Percentiles rank a stretch among this genome's conserved stretches.
Evolutionary conservation across 192 early-diverging fungal species (phyloP).

Genomic region (Podochytrium sp.): DNA sequence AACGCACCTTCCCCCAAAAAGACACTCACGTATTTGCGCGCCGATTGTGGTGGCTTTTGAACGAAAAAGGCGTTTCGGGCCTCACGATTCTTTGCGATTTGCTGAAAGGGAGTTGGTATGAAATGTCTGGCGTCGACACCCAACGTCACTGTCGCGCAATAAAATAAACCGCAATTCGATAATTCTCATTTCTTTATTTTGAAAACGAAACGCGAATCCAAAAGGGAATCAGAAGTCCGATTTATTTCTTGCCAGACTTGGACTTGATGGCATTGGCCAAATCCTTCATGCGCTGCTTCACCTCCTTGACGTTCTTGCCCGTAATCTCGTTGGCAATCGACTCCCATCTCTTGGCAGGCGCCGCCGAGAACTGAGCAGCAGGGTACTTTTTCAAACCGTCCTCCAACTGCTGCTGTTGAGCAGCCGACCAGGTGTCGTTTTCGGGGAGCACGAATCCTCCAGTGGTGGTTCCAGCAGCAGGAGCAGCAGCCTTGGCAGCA

Average conservation of each 20-base stretch:
- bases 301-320: slow-evolving; percentile 54
- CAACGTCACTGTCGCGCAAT: slow-evolving; percentile 90
- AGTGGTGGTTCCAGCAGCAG: slow-evolving; percentile 16
- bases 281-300: slow-evolving; percentile 57
- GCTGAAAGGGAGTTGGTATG: slow-evolving; percentile 69
- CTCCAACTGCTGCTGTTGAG: slow-evolving; percentile 52
- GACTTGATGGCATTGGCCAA: slow-evolving; percentile 47
- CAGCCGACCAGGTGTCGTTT: slow-evolving; percentile 45
- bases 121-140: slow-evolving; percentile 63
- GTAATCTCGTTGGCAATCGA: slow-evolving; percentile 49
- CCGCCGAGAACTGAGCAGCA: slow-evolving; percentile 37
- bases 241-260: slow-evolving; percentile 36
- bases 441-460: slow-evolving; percentile 34
- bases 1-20: too few relatives aligned
- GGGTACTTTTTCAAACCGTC: slow-evolving; percentile 52
- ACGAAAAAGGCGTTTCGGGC: slow-evolving; percentile 76
- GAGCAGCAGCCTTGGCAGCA: slow-evolving; percentile 6
- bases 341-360: slow-evolving; percentile 55
- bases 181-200: too few relatives aligned
- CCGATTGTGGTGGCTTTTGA: slow-evolving; percentile 87
- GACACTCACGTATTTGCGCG: slow-evolving; percentile 81
- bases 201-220: too few relatives aligned
- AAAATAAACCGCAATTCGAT: too few relatives aligned
- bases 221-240: too few relatives aligned
- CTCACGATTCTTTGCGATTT: slow-evolving; percentile 75